These are phyloP conservation scores for Suhomyces canberraensis DNA, from an alignment of 805 yeast genomes.

Conservation along the genomic window DNA sequence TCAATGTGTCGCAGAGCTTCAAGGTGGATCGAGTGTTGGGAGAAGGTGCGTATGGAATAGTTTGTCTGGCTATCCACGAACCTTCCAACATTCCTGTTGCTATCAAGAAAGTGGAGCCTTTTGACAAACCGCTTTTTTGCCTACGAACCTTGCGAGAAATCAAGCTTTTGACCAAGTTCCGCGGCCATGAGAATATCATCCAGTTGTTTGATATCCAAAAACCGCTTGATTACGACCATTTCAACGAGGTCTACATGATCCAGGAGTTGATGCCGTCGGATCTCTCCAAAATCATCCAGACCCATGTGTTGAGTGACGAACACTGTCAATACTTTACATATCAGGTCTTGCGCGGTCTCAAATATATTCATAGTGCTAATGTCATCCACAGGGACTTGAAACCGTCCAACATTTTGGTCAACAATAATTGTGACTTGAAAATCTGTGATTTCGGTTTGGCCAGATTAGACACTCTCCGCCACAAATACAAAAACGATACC, in stretches of 20 bases:
- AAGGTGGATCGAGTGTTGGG: conserved; percentile 62
- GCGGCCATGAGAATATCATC: conserved; percentile 69
- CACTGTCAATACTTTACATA: conserved; percentile 70
- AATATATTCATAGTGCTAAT: conserved; percentile 66
- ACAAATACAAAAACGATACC: conserved; percentile 17
- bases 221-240: conserved; percentile 55
- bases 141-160: conserved; percentile 70
- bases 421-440: conserved; percentile 69
- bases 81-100: conserved; percentile 66
- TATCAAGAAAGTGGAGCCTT: conserved; percentile 73
- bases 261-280: conserved; percentile 81
- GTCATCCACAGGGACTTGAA: conserved; percentile 77
- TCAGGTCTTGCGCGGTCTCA: conserved; percentile 67
- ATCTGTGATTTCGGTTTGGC: conserved; percentile 80
- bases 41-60: conserved; percentile 82
- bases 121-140: conserved; percentile 61
- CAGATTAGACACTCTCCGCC: conserved; percentile 47
- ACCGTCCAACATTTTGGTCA: conserved; percentile 67
- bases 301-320: conserved; percentile 57
- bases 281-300: conserved; percentile 57
- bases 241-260: conserved; percentile 69
- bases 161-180: conserved; percentile 59
- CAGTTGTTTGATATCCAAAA: conserved; percentile 63
- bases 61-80: conserved; percentile 63
- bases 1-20: conserved; percentile 62